These are phyloP conservation scores for Venturia effusa DNA, from an alignment of 2,329 filamentous ascomycete genomes.

Conservation along the genomic window DNA sequence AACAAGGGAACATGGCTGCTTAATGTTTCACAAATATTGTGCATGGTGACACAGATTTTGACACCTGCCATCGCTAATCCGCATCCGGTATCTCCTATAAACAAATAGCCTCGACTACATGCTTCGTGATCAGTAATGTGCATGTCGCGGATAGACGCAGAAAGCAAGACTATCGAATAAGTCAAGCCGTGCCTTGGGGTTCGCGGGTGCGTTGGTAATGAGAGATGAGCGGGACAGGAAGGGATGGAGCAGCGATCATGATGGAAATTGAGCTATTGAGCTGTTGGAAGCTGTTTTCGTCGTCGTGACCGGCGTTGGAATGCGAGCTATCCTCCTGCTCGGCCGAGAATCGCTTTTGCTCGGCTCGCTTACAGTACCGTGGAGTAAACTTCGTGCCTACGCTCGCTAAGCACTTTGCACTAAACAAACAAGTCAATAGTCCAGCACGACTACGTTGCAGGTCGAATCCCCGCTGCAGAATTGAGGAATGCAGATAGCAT, in stretches of 20 bases:
- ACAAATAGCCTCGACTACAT: not conserved
- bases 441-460: not conserved
- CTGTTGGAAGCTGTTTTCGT: not conserved
- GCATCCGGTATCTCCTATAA: not conserved
- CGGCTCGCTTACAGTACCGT: too few relatives aligned
- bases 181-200: not conserved
- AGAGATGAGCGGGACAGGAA: not conserved
- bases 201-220: not conserved
- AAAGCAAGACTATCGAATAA: not conserved
- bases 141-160: not conserved
- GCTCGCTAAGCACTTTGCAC: not conserved
- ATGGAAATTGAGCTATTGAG: not conserved
- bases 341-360: not conserved
- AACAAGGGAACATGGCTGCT: not conserved
- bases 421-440: not conserved
- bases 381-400: too few relatives aligned
- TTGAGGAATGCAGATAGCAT: not conserved
- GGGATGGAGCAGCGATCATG: not conserved
- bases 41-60: not conserved
- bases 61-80: not conserved
- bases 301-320: not conserved
- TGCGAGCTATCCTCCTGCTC: not conserved
- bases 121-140: not conserved
- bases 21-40: not conserved
- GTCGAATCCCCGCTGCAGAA: not conserved